A percentile compares a stretch with the other conserved stretches of the same genome.
Conservation (phyloP, 768 basidiomycete species). For the Trametes sanguinea region DNA sequence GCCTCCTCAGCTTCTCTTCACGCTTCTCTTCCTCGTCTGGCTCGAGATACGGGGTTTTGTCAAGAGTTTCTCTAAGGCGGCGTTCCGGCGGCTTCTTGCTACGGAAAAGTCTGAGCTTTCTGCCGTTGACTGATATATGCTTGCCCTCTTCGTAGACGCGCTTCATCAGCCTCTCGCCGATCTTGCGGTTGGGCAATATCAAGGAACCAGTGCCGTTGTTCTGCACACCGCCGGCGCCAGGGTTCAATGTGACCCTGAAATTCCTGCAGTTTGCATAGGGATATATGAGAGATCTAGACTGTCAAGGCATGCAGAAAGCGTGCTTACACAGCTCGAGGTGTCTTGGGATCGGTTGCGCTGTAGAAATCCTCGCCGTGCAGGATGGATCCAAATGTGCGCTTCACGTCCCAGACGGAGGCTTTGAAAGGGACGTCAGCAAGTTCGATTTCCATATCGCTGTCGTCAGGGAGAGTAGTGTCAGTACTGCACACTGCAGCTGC, state of each 20-base stretch:
- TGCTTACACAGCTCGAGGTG: constrained; percentile 25
- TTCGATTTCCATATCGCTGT: constrained; percentile 40
- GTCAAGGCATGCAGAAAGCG: not conserved
- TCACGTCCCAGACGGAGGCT: constrained; percentile 57
- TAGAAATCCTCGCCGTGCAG: constrained; percentile 59
- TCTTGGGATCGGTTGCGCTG: constrained; percentile 35
- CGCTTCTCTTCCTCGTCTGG: constrained; percentile 33
- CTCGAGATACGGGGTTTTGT: constrained; percentile 36
- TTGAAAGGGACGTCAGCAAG: constrained; percentile 38
- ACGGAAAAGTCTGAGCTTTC: constrained; percentile 25
- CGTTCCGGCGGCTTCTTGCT: constrained; percentile 5
- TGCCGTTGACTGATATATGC: constrained; percentile 26
- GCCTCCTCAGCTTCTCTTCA: constrained; percentile 41
- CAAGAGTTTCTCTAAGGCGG: constrained; percentile 22
- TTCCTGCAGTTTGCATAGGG: constrained; percentile 43
- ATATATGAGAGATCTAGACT: constrained; percentile 22
- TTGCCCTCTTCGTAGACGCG: constrained; percentile 40
- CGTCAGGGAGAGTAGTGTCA: not conserved
- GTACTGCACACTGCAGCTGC: not conserved
- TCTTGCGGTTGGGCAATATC: constrained; percentile 27
- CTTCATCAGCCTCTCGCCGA: constrained; percentile 50
- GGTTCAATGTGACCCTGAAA: constrained; percentile 59
- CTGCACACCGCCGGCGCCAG: constrained; percentile 48
- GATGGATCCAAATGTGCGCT: constrained; percentile 52
- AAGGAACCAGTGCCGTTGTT: constrained; percentile 56